Conservation (phyloP, 1,284 basidiomycete genomes). For the Filobasidium uniguttulatum region DNA sequence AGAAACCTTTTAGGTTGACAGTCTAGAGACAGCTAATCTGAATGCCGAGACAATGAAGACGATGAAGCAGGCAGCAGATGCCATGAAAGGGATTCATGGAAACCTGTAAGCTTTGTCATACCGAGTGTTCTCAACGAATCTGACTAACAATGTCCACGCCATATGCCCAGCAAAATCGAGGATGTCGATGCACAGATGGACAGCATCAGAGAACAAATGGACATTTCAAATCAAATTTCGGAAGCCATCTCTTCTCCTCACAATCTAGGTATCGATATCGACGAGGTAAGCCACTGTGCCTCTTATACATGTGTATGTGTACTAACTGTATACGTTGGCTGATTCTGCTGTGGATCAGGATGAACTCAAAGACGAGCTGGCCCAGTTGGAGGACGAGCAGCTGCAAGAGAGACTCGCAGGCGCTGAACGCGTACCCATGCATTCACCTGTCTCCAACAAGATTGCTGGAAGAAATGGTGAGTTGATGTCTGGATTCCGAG, state of each 20-base stretch:
- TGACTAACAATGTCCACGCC: neutral
- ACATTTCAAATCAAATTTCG: slow-evolving; percentile 86
- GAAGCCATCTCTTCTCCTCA: slow-evolving; percentile 75
- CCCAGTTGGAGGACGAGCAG: slow-evolving; percentile 79
- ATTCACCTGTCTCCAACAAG: slow-evolving; percentile 52
- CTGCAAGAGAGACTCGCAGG: slow-evolving; percentile 75
- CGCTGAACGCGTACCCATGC: slow-evolving; percentile 79
- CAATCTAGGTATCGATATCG: slow-evolving; percentile 50
- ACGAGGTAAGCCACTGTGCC: slow-evolving; percentile 27
- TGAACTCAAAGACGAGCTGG: slow-evolving; percentile 68
- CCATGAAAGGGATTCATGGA: slow-evolving; percentile 80
- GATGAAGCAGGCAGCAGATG: slow-evolving; percentile 92
- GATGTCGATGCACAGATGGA: slow-evolving; percentile 89
- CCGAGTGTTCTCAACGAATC: neutral
- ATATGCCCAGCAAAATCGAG: slow-evolving; percentile 55
- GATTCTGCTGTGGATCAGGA: slow-evolving; percentile 49
- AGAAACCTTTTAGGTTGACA: slow-evolving; percentile 50
- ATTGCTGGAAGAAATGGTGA: slow-evolving; percentile 42
- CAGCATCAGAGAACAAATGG: slow-evolving; percentile 79
- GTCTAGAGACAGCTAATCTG: slow-evolving; percentile 92
- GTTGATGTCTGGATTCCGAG: no score
- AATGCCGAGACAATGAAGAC: slow-evolving; percentile 96
- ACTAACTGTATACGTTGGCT: neutral
- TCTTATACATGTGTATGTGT: neutral
- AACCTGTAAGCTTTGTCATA: slow-evolving; percentile 52